Conservation (phyloP, 345 rosid species). For the Populus alba region DNA sequence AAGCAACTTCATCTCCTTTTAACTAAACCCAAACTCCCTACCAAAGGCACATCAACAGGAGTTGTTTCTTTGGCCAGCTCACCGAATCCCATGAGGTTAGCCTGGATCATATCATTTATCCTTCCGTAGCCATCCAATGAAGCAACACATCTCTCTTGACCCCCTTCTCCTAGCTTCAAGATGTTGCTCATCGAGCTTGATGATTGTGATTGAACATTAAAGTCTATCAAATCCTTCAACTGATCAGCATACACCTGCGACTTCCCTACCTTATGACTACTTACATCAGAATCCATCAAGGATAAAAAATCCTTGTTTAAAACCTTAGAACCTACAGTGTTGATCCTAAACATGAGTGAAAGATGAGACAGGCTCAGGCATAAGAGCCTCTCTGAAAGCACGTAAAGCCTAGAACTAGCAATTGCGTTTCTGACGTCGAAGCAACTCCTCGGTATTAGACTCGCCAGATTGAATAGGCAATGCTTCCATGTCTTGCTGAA, state of each 20-base stretch:
- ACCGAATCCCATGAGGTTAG: slow-evolving; percentile 30
- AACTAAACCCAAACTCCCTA: slow-evolving; percentile 23
- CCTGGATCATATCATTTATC: slow-evolving; percentile 35
- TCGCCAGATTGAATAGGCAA: slow-evolving; percentile 60
- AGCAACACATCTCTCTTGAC: not conserved
- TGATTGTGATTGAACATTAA: slow-evolving; percentile 14
- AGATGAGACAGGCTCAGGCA: slow-evolving; percentile 52
- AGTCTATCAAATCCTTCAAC: slow-evolving; percentile 35
- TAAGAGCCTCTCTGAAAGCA: slow-evolving; percentile 38
- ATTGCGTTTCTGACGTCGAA: slow-evolving; percentile 57
- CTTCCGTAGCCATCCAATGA: slow-evolving; percentile 3
- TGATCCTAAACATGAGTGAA: slow-evolving; percentile 49
- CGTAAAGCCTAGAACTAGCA: slow-evolving; percentile 36
- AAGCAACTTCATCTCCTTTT: slow-evolving; percentile 34
- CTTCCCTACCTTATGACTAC: slow-evolving; percentile 14
- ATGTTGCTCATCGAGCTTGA: slow-evolving; percentile 6
- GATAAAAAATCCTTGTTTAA: slow-evolving; percentile 16
- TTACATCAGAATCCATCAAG: slow-evolving; percentile 34
- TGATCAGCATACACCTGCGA: slow-evolving; percentile 21
- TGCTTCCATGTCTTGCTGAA: slow-evolving; percentile 64
- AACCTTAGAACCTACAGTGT: slow-evolving; percentile 27
- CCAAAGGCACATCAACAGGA: not conserved
- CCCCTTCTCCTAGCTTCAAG: slow-evolving; percentile 7
- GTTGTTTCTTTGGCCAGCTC: slow-evolving; percentile 17
- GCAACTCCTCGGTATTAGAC: slow-evolving; percentile 49